Evolutionary conservation across 1,284 basidiomycete genomes (phyloP).

Genomic region (Pascua guehoae): DNA sequence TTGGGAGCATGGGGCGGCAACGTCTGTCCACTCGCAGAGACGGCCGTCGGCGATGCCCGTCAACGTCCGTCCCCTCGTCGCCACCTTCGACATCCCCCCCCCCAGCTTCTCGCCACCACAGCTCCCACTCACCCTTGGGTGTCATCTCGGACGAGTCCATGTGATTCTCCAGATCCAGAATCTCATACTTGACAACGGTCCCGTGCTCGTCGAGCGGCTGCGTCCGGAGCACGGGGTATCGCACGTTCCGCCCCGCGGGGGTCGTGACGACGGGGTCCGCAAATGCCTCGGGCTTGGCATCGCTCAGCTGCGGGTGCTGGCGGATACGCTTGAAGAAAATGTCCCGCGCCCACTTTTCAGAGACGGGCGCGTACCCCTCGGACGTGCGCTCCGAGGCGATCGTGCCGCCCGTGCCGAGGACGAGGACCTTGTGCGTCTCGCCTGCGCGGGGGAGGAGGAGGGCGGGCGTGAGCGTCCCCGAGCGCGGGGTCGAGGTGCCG

Average conservation of each 20-base stretch:
- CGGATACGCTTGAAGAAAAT: constrained; percentile 44
- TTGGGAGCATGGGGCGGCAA: too few relatives aligned
- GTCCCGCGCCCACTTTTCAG: constrained; percentile 33
- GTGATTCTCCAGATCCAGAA: constrained; percentile 44
- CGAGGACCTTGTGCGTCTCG: constrained; percentile 21
- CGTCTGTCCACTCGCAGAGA: neutral
- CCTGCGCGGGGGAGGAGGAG: neutral
- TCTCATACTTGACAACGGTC: constrained; percentile 39
- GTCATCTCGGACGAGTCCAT: constrained; percentile 47
- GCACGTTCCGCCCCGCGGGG: constrained; percentile 22
- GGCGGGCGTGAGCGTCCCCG: constrained; percentile 1
- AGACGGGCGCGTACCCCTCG: constrained; percentile 35
- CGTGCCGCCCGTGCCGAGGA: constrained; percentile 46
- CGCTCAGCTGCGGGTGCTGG: constrained; percentile 39
- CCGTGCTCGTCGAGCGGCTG: constrained; percentile 38
- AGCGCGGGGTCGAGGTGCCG: too few relatives aligned
- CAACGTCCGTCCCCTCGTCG: too few relatives aligned
- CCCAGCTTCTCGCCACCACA: too few relatives aligned
- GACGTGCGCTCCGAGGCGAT: constrained; percentile 42
- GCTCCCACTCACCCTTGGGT: constrained; percentile 31
- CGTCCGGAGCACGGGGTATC: constrained; percentile 38
- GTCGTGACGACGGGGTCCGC: constrained; percentile 1
- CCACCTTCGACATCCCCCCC: too few relatives aligned
- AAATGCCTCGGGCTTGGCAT: constrained; percentile 12
- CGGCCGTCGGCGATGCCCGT: neutral